phyloP scores from a whole-genome alignment of 108 stramenopile species.

The Pseudonitzschia multiseries region DNA sequence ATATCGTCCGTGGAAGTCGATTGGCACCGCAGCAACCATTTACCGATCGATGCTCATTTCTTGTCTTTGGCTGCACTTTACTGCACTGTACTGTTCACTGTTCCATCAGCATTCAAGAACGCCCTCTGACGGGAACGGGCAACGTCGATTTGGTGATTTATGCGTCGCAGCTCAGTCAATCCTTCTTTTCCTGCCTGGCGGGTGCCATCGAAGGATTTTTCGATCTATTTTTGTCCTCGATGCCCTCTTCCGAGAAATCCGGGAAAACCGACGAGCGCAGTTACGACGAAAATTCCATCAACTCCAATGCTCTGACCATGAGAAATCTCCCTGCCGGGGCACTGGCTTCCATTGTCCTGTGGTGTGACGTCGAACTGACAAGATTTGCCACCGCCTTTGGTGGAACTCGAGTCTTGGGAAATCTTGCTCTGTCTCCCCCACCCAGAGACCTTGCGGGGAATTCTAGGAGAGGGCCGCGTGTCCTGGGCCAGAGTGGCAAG shows the following conservation, averaged over 20 bases:
- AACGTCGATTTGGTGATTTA: constrained; percentile 84
- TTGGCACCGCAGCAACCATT: not conserved
- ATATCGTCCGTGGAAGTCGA: not conserved
- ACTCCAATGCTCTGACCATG: constrained; percentile 32
- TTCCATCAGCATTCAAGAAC: constrained; percentile 62
- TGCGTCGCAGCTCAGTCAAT: constrained; percentile 81
- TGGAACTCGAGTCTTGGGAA: constrained; percentile 69
- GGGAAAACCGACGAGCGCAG: constrained; percentile 28
- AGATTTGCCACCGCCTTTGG: constrained; percentile 84
- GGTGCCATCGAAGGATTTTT: constrained; percentile 80
- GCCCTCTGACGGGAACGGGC: constrained; percentile 63
- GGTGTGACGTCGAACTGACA: constrained; percentile 83
- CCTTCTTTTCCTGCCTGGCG: constrained; percentile 83
- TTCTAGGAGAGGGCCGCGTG: constrained; percentile 29
- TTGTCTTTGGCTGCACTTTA: not conserved
- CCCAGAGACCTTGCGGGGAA: constrained; percentile 23
- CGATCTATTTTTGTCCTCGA: constrained; percentile 61
- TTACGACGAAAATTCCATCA: constrained; percentile 43
- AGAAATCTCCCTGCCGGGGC: constrained; percentile 73
- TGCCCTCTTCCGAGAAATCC: constrained; percentile 20
- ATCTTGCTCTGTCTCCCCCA: constrained; percentile 75
- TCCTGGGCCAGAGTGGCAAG: constrained; percentile 22
- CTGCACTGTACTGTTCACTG: not conserved
- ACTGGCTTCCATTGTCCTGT: constrained; percentile 73
- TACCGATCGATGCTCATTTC: not conserved